Evolutionary conservation across 108 stramenopile species (phyloP).

Genomic region (Nitzschia sp.): DNA sequence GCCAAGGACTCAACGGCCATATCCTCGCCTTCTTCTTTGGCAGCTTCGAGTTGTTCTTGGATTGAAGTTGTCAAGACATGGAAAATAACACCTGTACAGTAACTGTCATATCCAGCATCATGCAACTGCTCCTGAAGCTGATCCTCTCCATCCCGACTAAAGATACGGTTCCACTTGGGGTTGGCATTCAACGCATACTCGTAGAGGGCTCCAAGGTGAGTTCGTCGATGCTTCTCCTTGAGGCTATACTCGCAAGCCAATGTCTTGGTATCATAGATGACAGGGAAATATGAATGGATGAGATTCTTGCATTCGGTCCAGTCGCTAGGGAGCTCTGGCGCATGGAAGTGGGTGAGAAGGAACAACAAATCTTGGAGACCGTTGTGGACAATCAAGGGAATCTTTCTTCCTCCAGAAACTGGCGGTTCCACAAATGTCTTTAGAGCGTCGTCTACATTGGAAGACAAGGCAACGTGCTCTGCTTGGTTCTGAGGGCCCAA

Average conservation of each 20-base stretch:
- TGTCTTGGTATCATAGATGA: constrained; percentile 75
- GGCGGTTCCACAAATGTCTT: not conserved
- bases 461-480: constrained; percentile 23
- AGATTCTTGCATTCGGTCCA: constrained; percentile 62
- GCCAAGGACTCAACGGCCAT: constrained; percentile 10
- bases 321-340: constrained; percentile 45
- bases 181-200: constrained; percentile 29
- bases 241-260: constrained; percentile 58
- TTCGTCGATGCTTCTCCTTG: constrained; percentile 5
- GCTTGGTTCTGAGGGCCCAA: constrained; percentile 6
- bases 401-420: constrained; percentile 28
- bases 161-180: constrained; percentile 48
- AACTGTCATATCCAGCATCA: constrained; percentile 78
- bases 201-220: constrained; percentile 27
- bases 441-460: constrained; percentile 29
- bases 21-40: not conserved
- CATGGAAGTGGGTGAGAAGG: constrained; percentile 76
- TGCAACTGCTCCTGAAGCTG: constrained; percentile 41
- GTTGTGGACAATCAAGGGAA: constrained; percentile 83
- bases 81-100: constrained; percentile 56
- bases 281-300: constrained; percentile 66
- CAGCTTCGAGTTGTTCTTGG: constrained; percentile 16
- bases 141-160: constrained; percentile 37
- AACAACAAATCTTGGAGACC: constrained; percentile 82
- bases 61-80: constrained; percentile 22